A percentile compares a stretch with the other conserved stretches of the same genome.
Conservation (phyloP, 2,329 filamentous ascomycete genomes). For the Ascochyta viciae-villosae region DNA sequence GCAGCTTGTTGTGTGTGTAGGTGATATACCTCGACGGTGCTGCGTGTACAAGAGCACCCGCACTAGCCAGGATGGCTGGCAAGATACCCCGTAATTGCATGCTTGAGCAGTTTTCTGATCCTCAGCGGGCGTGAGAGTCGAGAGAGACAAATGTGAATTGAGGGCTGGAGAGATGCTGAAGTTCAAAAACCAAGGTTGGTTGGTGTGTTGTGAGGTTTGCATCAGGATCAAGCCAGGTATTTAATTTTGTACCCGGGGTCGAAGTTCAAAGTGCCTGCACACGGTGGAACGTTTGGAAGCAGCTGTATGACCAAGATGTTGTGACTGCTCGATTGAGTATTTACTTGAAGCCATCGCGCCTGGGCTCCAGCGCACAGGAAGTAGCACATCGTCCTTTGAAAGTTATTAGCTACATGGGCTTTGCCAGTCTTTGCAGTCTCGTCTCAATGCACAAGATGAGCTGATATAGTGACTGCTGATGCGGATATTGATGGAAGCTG, state of each 20-base stretch:
- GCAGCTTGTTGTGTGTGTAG: background rate
- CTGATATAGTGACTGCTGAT: background rate
- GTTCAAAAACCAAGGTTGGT: background rate
- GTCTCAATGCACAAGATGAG: too few relatives aligned
- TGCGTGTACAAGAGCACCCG: constrained; percentile 18
- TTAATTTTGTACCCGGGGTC: background rate
- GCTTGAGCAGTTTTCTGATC: background rate
- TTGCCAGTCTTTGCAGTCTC: too few relatives aligned
- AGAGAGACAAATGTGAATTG: background rate
- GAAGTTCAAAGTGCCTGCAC: background rate
- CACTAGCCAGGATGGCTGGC: constrained; percentile 18
- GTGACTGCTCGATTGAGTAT: background rate
- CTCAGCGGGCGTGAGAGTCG: background rate
- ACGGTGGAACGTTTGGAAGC: background rate
- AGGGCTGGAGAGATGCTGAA: background rate
- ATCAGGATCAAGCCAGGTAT: background rate
- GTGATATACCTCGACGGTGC: constrained; percentile 25
- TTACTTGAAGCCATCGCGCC: background rate
- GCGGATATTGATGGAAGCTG: too few relatives aligned
- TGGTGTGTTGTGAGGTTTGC: background rate
- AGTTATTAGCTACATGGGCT: background rate
- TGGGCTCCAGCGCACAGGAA: background rate
- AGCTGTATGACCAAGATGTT: background rate
- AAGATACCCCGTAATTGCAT: constrained; percentile 22
- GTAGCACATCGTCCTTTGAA: background rate